These are phyloP conservation scores for Candida jianshihensis DNA, from an alignment of 805 yeast species.

Conservation along the genomic window DNA sequence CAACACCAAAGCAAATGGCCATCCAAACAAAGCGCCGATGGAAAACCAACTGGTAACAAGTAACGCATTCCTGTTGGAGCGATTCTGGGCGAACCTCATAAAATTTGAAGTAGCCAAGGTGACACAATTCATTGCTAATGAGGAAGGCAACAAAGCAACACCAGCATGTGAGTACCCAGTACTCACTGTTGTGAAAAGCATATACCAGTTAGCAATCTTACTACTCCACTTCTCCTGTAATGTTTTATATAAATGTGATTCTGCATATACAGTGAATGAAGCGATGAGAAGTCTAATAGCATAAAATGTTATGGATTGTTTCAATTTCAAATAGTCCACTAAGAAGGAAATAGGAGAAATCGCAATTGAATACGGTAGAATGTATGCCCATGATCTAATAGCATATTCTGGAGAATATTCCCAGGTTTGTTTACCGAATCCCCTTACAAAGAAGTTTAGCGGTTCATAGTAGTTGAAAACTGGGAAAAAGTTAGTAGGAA, in stretches of 20 bases:
- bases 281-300: conserved; percentile 41
- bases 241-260: conserved; percentile 41
- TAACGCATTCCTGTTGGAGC: conserved; percentile 17
- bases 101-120: conserved; percentile 37
- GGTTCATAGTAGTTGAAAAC: conserved; percentile 95
- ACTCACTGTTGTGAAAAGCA: conserved; percentile 51
- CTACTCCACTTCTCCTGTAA: conserved; percentile 24
- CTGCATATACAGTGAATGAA: conserved; percentile 38
- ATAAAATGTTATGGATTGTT: conserved; percentile 39
- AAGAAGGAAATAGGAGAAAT: conserved; percentile 14
- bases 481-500: conserved; percentile 1
- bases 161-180: conserved; percentile 91
- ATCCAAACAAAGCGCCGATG: conserved; percentile 76
- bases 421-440: conserved; percentile 93
- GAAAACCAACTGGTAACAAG: conserved; percentile 37
- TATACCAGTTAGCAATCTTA: conserved; percentile 45
- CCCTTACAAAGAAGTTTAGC: conserved; percentile 64
- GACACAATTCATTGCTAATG: conserved; percentile 57
- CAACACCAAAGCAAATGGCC: conserved; percentile 80
- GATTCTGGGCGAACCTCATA: conserved; percentile 21
- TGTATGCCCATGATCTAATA: conserved; percentile 78
- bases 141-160: conserved; percentile 77
- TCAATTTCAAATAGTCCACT: conserved; percentile 9
- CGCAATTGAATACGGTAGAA: conserved; percentile 36
- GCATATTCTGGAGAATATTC: conserved; percentile 89